phyloP scores from a whole-genome alignment of 768 basidiomycete species.

The Chalciporus piperatus region DNA sequence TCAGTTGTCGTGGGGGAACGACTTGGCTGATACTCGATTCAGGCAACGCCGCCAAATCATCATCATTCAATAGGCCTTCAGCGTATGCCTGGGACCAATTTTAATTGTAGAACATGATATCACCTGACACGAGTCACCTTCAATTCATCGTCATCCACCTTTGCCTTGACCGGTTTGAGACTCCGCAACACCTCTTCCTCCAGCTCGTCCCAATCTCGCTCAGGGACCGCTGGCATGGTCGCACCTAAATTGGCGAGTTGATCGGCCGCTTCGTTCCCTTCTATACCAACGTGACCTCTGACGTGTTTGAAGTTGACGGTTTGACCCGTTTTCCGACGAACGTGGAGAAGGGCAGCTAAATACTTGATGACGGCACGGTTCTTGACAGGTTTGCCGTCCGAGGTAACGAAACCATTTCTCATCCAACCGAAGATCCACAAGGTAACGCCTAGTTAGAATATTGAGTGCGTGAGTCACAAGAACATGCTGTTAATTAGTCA shows the following conservation, averaged over 20 bases:
- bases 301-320: slow-evolving; percentile 67
- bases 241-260: slow-evolving; percentile 61
- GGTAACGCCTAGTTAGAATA: slow-evolving; percentile 53
- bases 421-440: slow-evolving; percentile 72
- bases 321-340: slow-evolving; percentile 50
- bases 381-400: slow-evolving; percentile 58
- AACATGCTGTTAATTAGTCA: slow-evolving; percentile 27
- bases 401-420: slow-evolving; percentile 46
- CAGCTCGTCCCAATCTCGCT: slow-evolving; percentile 57
- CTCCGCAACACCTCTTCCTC: slow-evolving; percentile 12
- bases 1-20: not conserved
- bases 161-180: slow-evolving; percentile 5
- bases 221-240: slow-evolving; percentile 35
- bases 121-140: slow-evolving; percentile 18
- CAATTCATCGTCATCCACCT: slow-evolving; percentile 9
- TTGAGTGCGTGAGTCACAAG: slow-evolving; percentile 6
- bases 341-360: slow-evolving; percentile 57
- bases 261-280: slow-evolving; percentile 90
- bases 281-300: slow-evolving; percentile 70
- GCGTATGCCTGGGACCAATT: slow-evolving; percentile 27
- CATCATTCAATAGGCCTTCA: slow-evolving; percentile 35
- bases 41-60: slow-evolving; percentile 29
- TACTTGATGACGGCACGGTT: slow-evolving; percentile 74
- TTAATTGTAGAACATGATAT: slow-evolving; percentile 5
- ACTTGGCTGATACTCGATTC: not conserved